Evolutionary conservation across 116 monocot genomes (phyloP), one percentile per base, ranked within the genome.

Genomic region (Zostera marina): DNA sequence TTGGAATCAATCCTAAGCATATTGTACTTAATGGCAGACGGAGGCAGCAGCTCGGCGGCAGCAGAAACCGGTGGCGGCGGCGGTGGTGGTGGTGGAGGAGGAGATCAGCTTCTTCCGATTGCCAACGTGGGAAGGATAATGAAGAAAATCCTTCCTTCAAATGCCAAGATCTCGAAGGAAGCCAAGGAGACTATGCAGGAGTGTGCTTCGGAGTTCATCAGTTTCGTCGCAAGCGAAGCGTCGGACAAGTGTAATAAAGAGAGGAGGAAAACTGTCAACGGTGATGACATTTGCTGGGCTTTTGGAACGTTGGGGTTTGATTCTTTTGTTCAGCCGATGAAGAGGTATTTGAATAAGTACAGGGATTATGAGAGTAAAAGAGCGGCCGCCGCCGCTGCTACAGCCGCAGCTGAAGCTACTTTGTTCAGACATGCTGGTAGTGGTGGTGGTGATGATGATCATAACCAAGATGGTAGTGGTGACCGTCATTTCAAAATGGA

Each of bases 111-210:
- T 13, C 77, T 81, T 1, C 81, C 81, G 8, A 81, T 81, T 40
- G 81, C 76, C 10, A 76, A 81, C 73, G 81, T 81, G 22, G 81
- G 81, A 25, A 38, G 81, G 53, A 81, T 81, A 60, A 81, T 81
- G 81, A 77, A 81, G 77, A 73, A 81, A 46, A 77, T 77, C 54
- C 74, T 82, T 5, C 82, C 82, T 2, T 51, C 74, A 0, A 77
- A 82, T 56, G 82, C 82, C 5, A 82, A 77, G 82, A 72, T 82
- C 63, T 76, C 81, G 5, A 74, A 81, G 43, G 81, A 81, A 17
- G 74, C 82, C 39, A 82, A 77, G 72, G 77, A 81, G 60, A 81
- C 81, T 8, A 76, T 81, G 76, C 73, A 81, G 46, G 81, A 81
- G 70, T 81, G 76, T 45, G 81, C 70, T 19, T 70, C 81, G n/a